Percentiles rank a stretch among this genome's conserved stretches.
These are phyloP conservation scores for Lactarius akahatsu DNA, from an alignment of 768 basidiomycete species.

Conservation along the genomic window DNA sequence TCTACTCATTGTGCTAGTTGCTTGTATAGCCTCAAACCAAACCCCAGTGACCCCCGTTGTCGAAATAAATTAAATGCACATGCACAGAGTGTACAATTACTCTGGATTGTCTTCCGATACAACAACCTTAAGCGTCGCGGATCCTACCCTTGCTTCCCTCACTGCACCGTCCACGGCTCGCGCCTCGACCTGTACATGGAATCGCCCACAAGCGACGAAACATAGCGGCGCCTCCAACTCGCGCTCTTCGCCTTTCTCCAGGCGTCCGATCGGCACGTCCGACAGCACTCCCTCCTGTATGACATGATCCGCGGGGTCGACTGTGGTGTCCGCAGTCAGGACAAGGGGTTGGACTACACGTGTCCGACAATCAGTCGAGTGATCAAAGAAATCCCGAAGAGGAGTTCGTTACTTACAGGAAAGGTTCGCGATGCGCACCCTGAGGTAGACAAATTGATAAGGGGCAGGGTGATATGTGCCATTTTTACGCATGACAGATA, in stretches of 20 bases:
- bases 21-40: not conserved
- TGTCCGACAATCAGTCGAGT: constrained; percentile 8
- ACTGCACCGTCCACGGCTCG: constrained; percentile 31
- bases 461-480: constrained; percentile 52
- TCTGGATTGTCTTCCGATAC: constrained; percentile 32
- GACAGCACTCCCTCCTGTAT: constrained; percentile 66
- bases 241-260: constrained; percentile 53
- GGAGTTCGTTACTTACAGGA: constrained; percentile 50
- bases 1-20: not conserved
- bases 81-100: constrained; percentile 13
- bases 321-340: constrained; percentile 52
- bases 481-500: constrained; percentile 34
- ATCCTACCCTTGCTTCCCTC: constrained; percentile 34
- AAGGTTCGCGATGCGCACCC: constrained; percentile 58
- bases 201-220: constrained; percentile 71
- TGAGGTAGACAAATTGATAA: constrained; percentile 64
- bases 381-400: not conserved
- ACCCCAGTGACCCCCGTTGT: not conserved
- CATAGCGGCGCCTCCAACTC: constrained; percentile 59
- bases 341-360: constrained; percentile 50
- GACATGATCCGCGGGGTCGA: constrained; percentile 62
- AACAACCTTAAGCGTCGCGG: constrained; percentile 43
- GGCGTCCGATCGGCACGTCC: constrained; percentile 62
- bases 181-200: constrained; percentile 46
- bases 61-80: constrained; percentile 4